Base-by-base conservation (phyloP, 768 basidiomycete genomes). In the Russula vinacea region DNA sequence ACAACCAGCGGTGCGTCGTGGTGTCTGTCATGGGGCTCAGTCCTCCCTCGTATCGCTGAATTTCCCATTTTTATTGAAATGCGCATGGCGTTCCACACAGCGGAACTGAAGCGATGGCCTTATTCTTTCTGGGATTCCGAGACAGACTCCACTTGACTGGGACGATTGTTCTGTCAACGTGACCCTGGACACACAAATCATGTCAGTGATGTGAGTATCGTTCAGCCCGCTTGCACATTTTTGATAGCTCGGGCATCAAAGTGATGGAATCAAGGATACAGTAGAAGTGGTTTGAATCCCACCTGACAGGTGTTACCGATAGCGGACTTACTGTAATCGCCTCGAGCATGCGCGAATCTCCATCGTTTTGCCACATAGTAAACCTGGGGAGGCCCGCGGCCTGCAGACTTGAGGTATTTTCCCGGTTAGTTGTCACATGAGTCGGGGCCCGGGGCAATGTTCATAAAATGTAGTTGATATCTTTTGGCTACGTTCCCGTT, bases 311-410 rank as follows among this genome's bases (percentile, higher is more conserved):
- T 47, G 17, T 45, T 16, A 3, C 66, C 56, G 1, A 64, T 11
- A 1, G 29, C 76, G 1, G 33, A n/a, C 16, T 22, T 64, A 29
- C 29, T 2, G 29, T 29, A 58, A 79, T 78, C 51, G 78, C 69
- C 5, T 69, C 56, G 53, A 78, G 56, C n/a, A 79, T 73, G 17
- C 78, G 50, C 68, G 68, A 77, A 69, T 82, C 81, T 29, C 82
- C 77, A 6, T 74, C 79, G 22, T 74, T 72, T 63, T 82, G 76
- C 70, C 79, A 82, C 75, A 81, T 76, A 22, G 80, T 75, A 47
- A 77, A 81, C 33, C 81, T 81, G 14, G 50, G n/a, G n/a, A n/a
- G n/a, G n/a, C n/a, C n/a, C n/a, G n/a, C n/a, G n/a, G n/a, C n/a
- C n/a, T n/a, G n/a, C n/a, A n/a, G n/a, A n/a, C n/a, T n/a, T n/a